Evolutionary conservation across 768 basidiomycete genomes (phyloP), one percentile per base, ranked within the genome.

Genomic region (Chalciporus sphaerocephalus): DNA sequence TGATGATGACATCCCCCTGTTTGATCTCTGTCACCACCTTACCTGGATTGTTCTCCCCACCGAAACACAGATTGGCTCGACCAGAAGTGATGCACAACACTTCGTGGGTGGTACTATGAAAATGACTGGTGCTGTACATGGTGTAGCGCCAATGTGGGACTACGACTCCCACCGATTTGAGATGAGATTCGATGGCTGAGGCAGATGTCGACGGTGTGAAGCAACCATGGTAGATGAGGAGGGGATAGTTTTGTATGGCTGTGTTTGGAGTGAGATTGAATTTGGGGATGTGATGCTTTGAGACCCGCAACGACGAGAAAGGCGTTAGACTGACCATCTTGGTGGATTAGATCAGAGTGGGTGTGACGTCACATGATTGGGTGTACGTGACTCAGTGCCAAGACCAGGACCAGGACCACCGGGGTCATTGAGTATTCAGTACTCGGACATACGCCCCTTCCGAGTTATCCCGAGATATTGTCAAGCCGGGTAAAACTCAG

Each of bases 51-150:
- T 56, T 53, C 28, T 67, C 66, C 8, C 71, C 72, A 13, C 71
- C 72, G 36, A 74, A 74, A 38, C 68, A 66, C n/a, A 72, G 33
- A 21, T 42, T 57, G 12, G 69, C 73, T 20, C 60, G 46, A 1
- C 72, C 71, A 5, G 43, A 38, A 10, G 53, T 51, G 30, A 73
- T 55, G 37, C 64, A 64, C 44, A 74, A 52, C 13, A 74, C 61
- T 45, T 73, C 71, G 62, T 74, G 68, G 11, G 67, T 67, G 32
- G 68, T 72, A n/a, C 65, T 67, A 49, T 74, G 71, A 53, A 67
- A 75, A 51, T 74, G 71, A 20, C 66, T 62, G 21, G 58, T 58
- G 34, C 43, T 50, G 59, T 72, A 73, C 70, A 72, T 72, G 20
- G 69, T 65, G 55, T 68, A 74, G 12, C 67, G 64, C 71, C 73